A percentile compares a stretch with the other conserved stretches of the same genome.
Conservation (phyloP, 192 early-diverging fungal genomes). For the Podila minutissima region DNA sequence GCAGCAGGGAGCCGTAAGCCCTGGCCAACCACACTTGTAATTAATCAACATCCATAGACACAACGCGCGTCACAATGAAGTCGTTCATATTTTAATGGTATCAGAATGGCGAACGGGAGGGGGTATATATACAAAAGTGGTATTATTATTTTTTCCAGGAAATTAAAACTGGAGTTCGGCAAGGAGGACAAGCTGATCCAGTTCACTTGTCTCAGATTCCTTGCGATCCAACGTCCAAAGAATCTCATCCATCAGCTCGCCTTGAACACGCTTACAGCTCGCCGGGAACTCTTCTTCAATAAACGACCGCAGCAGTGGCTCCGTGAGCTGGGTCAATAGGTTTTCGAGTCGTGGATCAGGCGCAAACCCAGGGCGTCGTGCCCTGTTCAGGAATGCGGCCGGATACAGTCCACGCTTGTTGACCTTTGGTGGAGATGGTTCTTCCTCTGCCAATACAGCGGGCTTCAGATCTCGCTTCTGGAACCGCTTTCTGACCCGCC, state of each 20-base stretch:
- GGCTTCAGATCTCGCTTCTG: conserved; percentile 1
- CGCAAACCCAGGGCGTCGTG: conserved; percentile 8
- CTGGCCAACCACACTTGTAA: no score
- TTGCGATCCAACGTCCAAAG: conserved; percentile 33
- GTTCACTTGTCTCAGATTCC: conserved; percentile 3
- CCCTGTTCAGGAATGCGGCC: not conserved
- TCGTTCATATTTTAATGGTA: no score
- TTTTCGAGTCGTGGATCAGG: conserved; percentile 28
- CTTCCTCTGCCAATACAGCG: not conserved
- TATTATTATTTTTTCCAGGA: not conserved
- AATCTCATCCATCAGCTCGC: conserved; percentile 41
- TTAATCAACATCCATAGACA: no score
- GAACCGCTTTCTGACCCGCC: not conserved
- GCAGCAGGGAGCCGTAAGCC: no score
- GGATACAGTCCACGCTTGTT: not conserved
- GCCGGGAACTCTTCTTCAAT: conserved; percentile 38
- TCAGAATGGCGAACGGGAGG: no score
- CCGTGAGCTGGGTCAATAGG: conserved; percentile 29
- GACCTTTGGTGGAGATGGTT: not conserved
- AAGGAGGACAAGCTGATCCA: conserved; percentile 21
- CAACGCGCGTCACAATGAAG: no score
- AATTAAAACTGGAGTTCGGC: conserved; percentile 18
- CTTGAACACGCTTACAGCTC: conserved; percentile 37
- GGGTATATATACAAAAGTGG: not conserved
- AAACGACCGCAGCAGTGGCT: conserved; percentile 29